These are phyloP conservation scores for Guyanaporus albipodus DNA, from an alignment of 768 basidiomycete genomes.

Conservation along the genomic window DNA sequence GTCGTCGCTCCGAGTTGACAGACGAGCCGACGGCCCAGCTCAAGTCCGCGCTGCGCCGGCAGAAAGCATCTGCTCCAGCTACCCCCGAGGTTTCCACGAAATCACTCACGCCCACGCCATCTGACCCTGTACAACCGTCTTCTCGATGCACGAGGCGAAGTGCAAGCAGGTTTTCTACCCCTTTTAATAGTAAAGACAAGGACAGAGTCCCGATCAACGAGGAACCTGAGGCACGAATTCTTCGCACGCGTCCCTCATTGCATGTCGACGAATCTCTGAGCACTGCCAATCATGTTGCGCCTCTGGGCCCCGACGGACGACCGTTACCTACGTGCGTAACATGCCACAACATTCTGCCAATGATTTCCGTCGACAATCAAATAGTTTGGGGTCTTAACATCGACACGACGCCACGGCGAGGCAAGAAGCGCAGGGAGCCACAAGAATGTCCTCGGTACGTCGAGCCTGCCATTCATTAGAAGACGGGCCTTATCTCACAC, in stretches of 20 bases:
- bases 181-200: constrained; percentile 34
- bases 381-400: constrained; percentile 69
- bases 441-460: constrained; percentile 73
- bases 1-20: constrained; percentile 26
- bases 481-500: constrained; percentile 11
- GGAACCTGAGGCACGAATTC: constrained; percentile 43
- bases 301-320: constrained; percentile 61
- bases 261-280: constrained; percentile 36
- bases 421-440: constrained; percentile 56
- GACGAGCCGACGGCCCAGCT: constrained; percentile 35
- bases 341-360: constrained; percentile 65
- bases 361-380: constrained; percentile 71
- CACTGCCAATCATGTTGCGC: constrained; percentile 41
- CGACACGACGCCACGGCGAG: constrained; percentile 41
- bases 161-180: constrained; percentile 31
- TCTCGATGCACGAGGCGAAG: constrained; percentile 29
- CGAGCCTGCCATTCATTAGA: constrained; percentile 23
- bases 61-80: constrained; percentile 40
- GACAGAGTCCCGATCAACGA: constrained; percentile 46
- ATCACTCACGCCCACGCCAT: constrained; percentile 34
- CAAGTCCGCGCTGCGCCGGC: constrained; percentile 55
- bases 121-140: constrained; percentile 24
- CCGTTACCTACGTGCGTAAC: constrained; percentile 68
- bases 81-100: constrained; percentile 48
- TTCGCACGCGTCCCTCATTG: constrained; percentile 46